A percentile compares a stretch with the other conserved stretches of the same genome.
These are phyloP conservation scores for Daldinia bambusicola DNA, from an alignment of 495 filamentous ascomycete genomes.

Conservation along the genomic window DNA sequence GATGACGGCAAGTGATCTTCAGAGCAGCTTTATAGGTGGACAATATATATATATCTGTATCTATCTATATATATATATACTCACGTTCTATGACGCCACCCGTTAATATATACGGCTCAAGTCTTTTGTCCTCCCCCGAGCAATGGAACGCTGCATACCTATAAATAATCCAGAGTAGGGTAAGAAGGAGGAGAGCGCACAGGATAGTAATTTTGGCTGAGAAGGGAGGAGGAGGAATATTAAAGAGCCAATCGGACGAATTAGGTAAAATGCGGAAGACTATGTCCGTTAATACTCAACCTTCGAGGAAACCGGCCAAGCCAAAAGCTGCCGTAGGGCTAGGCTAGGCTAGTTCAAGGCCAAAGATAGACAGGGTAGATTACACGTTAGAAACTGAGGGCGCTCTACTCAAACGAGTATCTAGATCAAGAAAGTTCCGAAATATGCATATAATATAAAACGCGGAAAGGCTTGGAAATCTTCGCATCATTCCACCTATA, in stretches of 20 bases:
- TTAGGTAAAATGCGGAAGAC: slow-evolving; percentile 43
- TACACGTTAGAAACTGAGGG: slow-evolving; percentile 7
- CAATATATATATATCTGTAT: neutral
- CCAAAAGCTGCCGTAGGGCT: neutral
- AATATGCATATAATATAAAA: slow-evolving; percentile 4
- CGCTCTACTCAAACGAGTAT: slow-evolving; percentile 3
- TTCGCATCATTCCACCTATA: slow-evolving; percentile 37
- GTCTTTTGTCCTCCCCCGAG: neutral
- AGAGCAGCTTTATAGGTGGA: slow-evolving; percentile 13
- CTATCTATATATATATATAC: neutral
- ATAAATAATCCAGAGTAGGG: slow-evolving; percentile 5
- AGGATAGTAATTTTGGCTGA: slow-evolving; percentile 23
- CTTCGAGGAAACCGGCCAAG: slow-evolving; percentile 8
- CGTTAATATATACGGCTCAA: slow-evolving; percentile 30
- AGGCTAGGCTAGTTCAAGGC: neutral
- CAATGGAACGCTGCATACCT: slow-evolving; percentile 23
- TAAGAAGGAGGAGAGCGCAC: neutral
- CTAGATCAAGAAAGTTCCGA: neutral
- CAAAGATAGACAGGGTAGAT: slow-evolving; percentile 1
- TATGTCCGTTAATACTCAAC: slow-evolving; percentile 25
- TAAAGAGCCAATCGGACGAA: slow-evolving; percentile 22
- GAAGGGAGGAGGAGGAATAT: slow-evolving; percentile 17
- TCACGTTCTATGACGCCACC: slow-evolving; percentile 6
- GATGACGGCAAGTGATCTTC: slow-evolving; percentile 23
- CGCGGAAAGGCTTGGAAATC: slow-evolving; percentile 18